Evolutionary conservation across 352 stramenopile species (phyloP).

Genomic region (Globisporangium paddicum): DNA sequence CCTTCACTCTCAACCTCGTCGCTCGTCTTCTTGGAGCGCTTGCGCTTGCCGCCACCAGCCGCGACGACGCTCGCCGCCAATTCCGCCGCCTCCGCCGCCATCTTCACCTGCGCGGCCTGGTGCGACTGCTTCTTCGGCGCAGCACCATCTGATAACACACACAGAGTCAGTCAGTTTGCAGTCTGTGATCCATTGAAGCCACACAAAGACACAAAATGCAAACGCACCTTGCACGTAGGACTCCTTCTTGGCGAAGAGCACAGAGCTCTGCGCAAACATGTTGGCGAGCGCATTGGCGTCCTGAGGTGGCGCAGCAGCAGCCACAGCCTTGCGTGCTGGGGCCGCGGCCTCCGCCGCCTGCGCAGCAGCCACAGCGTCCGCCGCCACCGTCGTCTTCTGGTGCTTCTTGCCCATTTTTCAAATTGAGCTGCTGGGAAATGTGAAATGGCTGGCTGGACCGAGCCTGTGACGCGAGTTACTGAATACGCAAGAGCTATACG

Average conservation of each 20-base stretch:
- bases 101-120: background rate
- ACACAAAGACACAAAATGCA: background rate
- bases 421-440: constrained; percentile 3
- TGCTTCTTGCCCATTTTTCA: constrained; percentile 42
- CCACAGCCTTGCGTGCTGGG: constrained; percentile 7
- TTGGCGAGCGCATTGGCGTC: constrained; percentile 27
- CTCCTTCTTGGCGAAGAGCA: constrained; percentile 61
- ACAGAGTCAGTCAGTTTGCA: too few species aligned
- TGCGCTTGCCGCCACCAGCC: constrained; percentile 7
- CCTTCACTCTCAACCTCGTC: constrained; percentile 1
- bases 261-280: constrained; percentile 56
- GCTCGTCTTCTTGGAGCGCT: constrained; percentile 8
- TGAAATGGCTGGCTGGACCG: constrained; percentile 40
- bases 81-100: constrained; percentile 9
- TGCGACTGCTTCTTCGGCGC: background rate
- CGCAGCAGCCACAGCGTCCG: constrained; percentile 5
- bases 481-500: constrained; percentile 15
- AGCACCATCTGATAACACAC: background rate
- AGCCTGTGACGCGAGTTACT: background rate
- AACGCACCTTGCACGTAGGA: constrained; percentile 30
- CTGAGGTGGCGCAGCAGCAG: constrained; percentile 20
- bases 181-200: too few species aligned
- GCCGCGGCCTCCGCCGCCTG: constrained; percentile 8
- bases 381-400: constrained; percentile 17
- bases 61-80: background rate